Evolutionary conservation across 257 asterid genomes (phyloP), one percentile per base, ranked within the genome.

Genomic region (Nicotiana otophora): DNA sequence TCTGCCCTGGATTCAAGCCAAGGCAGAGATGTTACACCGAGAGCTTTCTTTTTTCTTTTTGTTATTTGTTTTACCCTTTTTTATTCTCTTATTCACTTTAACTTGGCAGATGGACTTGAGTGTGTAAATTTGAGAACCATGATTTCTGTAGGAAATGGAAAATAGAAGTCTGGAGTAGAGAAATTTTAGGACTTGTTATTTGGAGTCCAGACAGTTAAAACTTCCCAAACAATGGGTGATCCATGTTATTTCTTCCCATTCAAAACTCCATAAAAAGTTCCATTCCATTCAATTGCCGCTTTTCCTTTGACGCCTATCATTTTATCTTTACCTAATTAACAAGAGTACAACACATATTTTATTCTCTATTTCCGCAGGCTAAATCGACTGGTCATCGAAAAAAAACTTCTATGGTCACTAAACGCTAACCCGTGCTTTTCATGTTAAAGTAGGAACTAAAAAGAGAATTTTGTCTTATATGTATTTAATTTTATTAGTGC

Each of bases 1-100:
- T 90, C 90, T 85, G 86, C 70, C 83, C 82, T 83, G 87, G 87
- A 85, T 70, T 80, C 75, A 80, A 89, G 89, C 97, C 97, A 92
- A 93, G 98, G 97, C 97, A 91, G 98, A 88, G 48, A 17, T 70
- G 46, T 11, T 26, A 63, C 74, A 63, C 82, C 81, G 66, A 17
- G 36, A 33, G 28, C 61, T 57, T 31, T 66, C 48, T 61, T 76
- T 81, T 4, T 57, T 46, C 4, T 10, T 77, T 36, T 36, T 53
- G 68, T 69, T 58, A 23, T 17, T 55, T 28, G 31, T 6, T 36
- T 63, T 19, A 6, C 12, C 48, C 63, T 78, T 19, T 28, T 17
- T 57, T 39, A n/a, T 70, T 7, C 83, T n/a, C 39, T 82, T 48
- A 51, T 84, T 70, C 67, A 12, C 74, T 64, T 11, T 6, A 15